phyloP scores from a whole-genome alignment of 345 rosid genomes.

The Heritiera fomes region DNA sequence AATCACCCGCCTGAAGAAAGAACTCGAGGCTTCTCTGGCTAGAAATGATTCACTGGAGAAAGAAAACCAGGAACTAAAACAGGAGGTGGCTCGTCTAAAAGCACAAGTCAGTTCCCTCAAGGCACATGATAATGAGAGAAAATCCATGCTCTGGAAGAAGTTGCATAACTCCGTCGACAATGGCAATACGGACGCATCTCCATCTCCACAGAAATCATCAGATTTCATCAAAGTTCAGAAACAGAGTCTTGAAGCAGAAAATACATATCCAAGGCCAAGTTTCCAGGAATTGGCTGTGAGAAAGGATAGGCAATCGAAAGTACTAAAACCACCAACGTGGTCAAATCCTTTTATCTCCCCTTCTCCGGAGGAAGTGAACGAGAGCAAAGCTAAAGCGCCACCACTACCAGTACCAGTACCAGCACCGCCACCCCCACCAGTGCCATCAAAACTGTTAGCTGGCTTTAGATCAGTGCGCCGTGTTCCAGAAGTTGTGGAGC shows the following conservation, averaged over 20 bases:
- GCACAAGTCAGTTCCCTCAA: constrained; percentile 65
- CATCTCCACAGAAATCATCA: constrained; percentile 44
- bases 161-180: constrained; percentile 59
- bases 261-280: constrained; percentile 20
- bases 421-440: constrained; percentile 80
- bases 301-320: constrained; percentile 31
- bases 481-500: constrained; percentile 75
- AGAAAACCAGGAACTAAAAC: constrained; percentile 70
- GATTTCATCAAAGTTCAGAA: constrained; percentile 39
- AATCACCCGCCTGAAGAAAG: constrained; percentile 56
- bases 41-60: constrained; percentile 65
- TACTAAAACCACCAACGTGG: constrained; percentile 43
- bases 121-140: constrained; percentile 85
- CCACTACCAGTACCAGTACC: constrained; percentile 44
- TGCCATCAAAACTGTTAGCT: constrained; percentile 49
- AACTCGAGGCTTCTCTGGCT: constrained; percentile 68
- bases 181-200: constrained; percentile 34
- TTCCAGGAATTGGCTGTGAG: constrained; percentile 26
- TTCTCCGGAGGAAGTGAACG: constrained; percentile 26
- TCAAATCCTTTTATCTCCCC: constrained; percentile 23
- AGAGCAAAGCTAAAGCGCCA: constrained; percentile 28
- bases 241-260: constrained; percentile 34
- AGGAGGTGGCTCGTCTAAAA: constrained; percentile 65
- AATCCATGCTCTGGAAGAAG: constrained; percentile 87
- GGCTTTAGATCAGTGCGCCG: constrained; percentile 67